A percentile compares a stretch with the other conserved stretches of the same genome.
phyloP scores from a whole-genome alignment of 2,329 filamentous ascomycete genomes.

The Fusarium oxysporum region DNA sequence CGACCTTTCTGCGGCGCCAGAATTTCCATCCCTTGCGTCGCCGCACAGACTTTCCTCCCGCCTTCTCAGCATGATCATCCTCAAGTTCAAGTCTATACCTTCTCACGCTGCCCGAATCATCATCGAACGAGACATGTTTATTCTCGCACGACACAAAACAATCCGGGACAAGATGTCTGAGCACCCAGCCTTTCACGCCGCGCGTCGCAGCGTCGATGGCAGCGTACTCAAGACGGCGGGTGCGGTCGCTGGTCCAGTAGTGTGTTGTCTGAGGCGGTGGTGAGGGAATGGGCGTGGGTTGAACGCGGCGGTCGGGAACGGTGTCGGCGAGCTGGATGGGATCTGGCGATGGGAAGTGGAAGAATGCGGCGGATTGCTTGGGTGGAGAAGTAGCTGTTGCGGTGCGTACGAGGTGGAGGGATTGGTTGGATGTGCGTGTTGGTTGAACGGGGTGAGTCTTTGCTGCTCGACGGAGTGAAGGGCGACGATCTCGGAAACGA shows the following conservation, averaged over 20 bases:
- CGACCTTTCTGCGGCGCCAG: slow-evolving; percentile 45
- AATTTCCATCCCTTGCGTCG: slow-evolving; percentile 47
- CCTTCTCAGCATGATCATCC: slow-evolving; percentile 52
- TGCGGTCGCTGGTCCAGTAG: slow-evolving; percentile 75
- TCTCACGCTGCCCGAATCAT: slow-evolving; percentile 72
- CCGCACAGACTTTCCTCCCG: slow-evolving; percentile 12
- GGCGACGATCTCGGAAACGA: slow-evolving; percentile 56
- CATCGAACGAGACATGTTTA: slow-evolving; percentile 67
- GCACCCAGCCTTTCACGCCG: slow-evolving; percentile 70
- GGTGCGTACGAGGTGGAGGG: slow-evolving; percentile 51
- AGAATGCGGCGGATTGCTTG: slow-evolving; percentile 55
- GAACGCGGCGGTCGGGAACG: slow-evolving; percentile 30
- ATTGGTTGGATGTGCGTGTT: slow-evolving; percentile 48
- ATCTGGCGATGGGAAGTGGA: slow-evolving; percentile 62
- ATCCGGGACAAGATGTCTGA: slow-evolving; percentile 68
- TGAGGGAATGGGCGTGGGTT: slow-evolving; percentile 47
- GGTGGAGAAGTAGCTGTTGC: slow-evolving; percentile 42
- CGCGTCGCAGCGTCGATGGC: slow-evolving; percentile 72
- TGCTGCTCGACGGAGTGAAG: slow-evolving; percentile 55
- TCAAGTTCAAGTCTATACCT: slow-evolving; percentile 71
- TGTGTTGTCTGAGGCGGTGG: slow-evolving; percentile 70
- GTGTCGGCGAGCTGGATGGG: slow-evolving; percentile 46
- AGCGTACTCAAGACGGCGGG: slow-evolving; percentile 72
- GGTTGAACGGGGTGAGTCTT: slow-evolving; percentile 50
- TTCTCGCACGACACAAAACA: slow-evolving; percentile 66